Evolutionary conservation across 2,329 filamentous ascomycete genomes (phyloP).

Genomic region (Celoporthe dispersa): DNA sequence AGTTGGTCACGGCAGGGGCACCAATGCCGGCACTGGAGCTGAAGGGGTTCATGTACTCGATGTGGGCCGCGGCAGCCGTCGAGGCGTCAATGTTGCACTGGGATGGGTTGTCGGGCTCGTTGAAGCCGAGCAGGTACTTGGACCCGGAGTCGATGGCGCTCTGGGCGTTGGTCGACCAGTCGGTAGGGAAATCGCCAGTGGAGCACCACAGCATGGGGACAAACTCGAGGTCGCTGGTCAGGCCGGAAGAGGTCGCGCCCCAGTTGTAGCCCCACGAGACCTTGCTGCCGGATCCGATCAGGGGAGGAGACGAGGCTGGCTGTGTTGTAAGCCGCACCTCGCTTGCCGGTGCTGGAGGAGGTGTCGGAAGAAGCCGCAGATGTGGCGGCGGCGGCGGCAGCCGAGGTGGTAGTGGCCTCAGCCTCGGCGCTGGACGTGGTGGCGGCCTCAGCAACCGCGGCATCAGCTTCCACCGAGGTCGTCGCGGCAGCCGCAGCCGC

Average conservation of each 20-base stretch:
- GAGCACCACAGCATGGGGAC: constrained; percentile 71
- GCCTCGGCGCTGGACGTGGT: constrained; percentile 18
- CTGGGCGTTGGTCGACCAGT: constrained; percentile 57
- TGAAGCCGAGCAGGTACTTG: constrained; percentile 67
- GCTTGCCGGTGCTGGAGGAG: constrained; percentile 52
- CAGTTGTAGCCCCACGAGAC: constrained; percentile 73
- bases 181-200: constrained; percentile 45
- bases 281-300: constrained; percentile 47
- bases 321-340: constrained; percentile 72
- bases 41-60: constrained; percentile 59
- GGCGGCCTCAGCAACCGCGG: neutral
- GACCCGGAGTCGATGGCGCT: constrained; percentile 58
- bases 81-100: constrained; percentile 63
- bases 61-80: constrained; percentile 57
- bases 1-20: constrained; percentile 67
- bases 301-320: constrained; percentile 54
- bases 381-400: constrained; percentile 28
- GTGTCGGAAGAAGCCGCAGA: constrained; percentile 29
- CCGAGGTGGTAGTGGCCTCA: constrained; percentile 1
- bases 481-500: constrained; percentile 25
- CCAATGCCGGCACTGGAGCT: constrained; percentile 58
- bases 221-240: constrained; percentile 53
- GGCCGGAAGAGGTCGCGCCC: constrained; percentile 52
- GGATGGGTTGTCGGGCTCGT: constrained; percentile 68
- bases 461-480: constrained; percentile 20